phyloP scores from a whole-genome alignment of 73 alveolate genomes.

The Paramecium sonneborni region DNA sequence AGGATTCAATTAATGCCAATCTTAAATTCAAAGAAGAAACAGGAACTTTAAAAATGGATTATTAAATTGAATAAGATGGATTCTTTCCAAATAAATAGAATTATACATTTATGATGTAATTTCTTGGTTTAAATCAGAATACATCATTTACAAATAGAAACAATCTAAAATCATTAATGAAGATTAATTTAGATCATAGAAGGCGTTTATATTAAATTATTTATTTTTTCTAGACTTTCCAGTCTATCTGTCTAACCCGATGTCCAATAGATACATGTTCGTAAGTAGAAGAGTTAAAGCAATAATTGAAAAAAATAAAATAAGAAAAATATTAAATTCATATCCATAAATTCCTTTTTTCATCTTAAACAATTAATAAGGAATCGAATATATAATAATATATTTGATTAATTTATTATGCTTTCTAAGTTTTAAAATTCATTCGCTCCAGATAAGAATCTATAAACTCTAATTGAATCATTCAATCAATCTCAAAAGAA shows the following conservation, averaged over 20 bases:
- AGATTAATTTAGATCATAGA: constrained; percentile 46
- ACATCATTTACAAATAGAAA: background rate
- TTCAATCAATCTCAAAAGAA: background rate
- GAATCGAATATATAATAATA: too few species aligned
- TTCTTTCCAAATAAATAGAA: constrained; percentile 18
- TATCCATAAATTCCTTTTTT: background rate
- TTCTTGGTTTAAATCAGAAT: background rate
- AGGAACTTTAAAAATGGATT: constrained; percentile 51
- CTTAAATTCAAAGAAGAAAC: constrained; percentile 34
- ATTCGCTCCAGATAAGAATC: background rate
- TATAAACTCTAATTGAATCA: background rate
- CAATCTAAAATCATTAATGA: background rate
- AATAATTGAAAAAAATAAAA: background rate
- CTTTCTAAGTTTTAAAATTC: background rate
- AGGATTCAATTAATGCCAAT: background rate
- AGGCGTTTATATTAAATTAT: constrained; percentile 53
- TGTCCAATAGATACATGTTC: background rate
- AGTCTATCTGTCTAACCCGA: constrained; percentile 7
- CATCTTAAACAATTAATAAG: too few species aligned
- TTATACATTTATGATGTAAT: background rate
- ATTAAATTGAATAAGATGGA: constrained; percentile 14
- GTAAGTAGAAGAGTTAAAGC: constrained; percentile 16
- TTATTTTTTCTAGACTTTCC: constrained; percentile 42
- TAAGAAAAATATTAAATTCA: background rate
- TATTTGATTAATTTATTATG: background rate